These are phyloP conservation scores for Quercus variabilis DNA, from an alignment of 306 rosid species.

Conservation along the genomic window DNA sequence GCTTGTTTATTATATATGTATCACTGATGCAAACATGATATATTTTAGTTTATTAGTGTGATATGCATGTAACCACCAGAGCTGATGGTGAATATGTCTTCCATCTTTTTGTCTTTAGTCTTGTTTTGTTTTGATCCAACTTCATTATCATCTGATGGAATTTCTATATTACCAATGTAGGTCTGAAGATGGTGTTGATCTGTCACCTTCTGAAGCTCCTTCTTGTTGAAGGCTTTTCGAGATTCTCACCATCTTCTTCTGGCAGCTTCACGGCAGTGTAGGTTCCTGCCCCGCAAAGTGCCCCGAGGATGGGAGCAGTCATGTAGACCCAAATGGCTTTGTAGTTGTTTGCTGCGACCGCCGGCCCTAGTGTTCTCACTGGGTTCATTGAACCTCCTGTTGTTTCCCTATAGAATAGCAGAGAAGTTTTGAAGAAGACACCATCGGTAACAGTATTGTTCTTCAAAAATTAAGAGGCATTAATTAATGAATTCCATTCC, in stretches of 20 bases:
- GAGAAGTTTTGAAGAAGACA: neutral
- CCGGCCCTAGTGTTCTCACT: slow-evolving; percentile 86
- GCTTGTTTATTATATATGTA: neutral
- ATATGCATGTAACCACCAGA: neutral
- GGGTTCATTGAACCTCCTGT: slow-evolving; percentile 92
- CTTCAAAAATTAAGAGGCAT: neutral
- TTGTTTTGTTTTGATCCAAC: neutral
- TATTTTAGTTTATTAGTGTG: neutral
- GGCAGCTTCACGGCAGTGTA: slow-evolving; percentile 72
- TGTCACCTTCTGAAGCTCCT: slow-evolving; percentile 61
- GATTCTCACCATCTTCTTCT: slow-evolving; percentile 39
- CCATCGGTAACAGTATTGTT: neutral
- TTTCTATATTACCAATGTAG: slow-evolving; percentile 5
- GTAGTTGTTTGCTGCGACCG: slow-evolving; percentile 74
- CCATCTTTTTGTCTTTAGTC: neutral
- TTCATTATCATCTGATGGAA: slow-evolving; percentile 7
- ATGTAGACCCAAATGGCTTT: slow-evolving; percentile 83
- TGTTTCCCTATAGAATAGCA: slow-evolving; percentile 43
- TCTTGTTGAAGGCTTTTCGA: slow-evolving; percentile 33
- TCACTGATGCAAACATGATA: slow-evolving; percentile 1
- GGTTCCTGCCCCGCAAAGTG: slow-evolving; percentile 73
- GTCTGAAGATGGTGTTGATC: slow-evolving; percentile 1
- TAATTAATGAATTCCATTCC: neutral
- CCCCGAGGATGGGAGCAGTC: slow-evolving; percentile 77
- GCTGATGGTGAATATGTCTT: neutral